Conservation (phyloP, 2,329 filamentous ascomycete genomes). For the Knufia fluminis region DNA sequence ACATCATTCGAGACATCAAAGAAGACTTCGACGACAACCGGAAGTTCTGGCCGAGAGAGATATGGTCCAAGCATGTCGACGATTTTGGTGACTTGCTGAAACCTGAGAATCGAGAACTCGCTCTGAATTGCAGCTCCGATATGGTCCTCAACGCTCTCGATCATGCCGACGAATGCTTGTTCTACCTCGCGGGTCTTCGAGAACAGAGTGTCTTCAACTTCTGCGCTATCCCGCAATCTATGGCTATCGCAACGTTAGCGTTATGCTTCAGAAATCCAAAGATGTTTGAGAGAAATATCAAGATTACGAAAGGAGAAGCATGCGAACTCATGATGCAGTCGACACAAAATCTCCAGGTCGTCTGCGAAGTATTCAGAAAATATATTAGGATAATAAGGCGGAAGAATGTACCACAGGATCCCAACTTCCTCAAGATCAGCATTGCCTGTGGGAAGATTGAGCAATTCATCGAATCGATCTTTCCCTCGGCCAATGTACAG, state of each 20-base stretch:
- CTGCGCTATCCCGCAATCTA: slow-evolving; percentile 88
- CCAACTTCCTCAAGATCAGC: slow-evolving; percentile 86
- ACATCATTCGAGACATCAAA: slow-evolving; percentile 91
- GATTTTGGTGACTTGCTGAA: slow-evolving; percentile 86
- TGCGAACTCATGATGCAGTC: slow-evolving; percentile 87
- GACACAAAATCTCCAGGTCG: slow-evolving; percentile 74
- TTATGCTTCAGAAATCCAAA: slow-evolving; percentile 82
- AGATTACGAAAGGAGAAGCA: slow-evolving; percentile 92
- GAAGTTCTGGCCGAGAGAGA: slow-evolving; percentile 89
- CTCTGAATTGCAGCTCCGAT: slow-evolving; percentile 77
- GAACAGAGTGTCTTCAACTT: slow-evolving; percentile 99
- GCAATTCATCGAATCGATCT: slow-evolving; percentile 67
- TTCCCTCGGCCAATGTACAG: slow-evolving; percentile 69
- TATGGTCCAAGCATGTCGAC: slow-evolving; percentile 92
- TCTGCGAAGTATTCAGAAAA: slow-evolving; percentile 71
- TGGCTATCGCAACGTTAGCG: slow-evolving; percentile 94
- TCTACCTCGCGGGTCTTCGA: slow-evolving; percentile 87
- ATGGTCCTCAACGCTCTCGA: slow-evolving; percentile 87
- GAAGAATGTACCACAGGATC: slow-evolving; percentile 90
- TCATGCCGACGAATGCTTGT: slow-evolving; percentile 87
- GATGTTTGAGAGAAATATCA: slow-evolving; percentile 80
- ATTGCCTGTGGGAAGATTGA: slow-evolving; percentile 75
- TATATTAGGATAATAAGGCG: slow-evolving; percentile 75
- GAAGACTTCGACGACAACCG: slow-evolving; percentile 84
- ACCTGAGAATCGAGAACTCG: slow-evolving; percentile 64